Percentiles rank a stretch among this genome's conserved stretches.
Evolutionary conservation across 345 rosid genomes (phyloP).

Genomic region (Hirschfeldia incana): DNA sequence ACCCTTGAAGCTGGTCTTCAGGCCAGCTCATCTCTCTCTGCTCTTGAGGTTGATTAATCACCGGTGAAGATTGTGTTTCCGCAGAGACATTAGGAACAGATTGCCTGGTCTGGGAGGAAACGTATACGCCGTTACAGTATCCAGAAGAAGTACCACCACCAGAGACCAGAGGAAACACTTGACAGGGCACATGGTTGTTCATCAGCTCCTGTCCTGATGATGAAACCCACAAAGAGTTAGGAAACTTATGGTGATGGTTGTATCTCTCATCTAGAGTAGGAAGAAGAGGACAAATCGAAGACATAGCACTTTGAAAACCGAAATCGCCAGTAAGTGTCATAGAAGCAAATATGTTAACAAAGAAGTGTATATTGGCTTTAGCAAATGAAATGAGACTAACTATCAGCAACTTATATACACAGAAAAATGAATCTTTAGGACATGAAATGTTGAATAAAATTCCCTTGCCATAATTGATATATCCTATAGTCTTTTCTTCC

Average conservation of each 20-base stretch:
- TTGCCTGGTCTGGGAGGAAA: slow-evolving; percentile 49
- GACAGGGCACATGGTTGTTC: slow-evolving; percentile 42
- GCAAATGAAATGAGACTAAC: slow-evolving; percentile 25
- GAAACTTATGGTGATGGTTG: slow-evolving; percentile 36
- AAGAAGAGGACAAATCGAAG: slow-evolving; percentile 49
- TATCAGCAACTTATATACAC: slow-evolving; percentile 23
- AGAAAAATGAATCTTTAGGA: not conserved
- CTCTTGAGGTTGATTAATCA: slow-evolving; percentile 43
- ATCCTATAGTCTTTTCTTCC: slow-evolving; percentile 7
- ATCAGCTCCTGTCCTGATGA: slow-evolving; percentile 50
- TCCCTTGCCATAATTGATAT: slow-evolving; percentile 1
- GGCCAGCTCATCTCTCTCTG: slow-evolving; percentile 55
- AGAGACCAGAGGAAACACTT: slow-evolving; percentile 45
- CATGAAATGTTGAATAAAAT: slow-evolving; percentile 10
- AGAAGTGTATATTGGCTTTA: slow-evolving; percentile 14
- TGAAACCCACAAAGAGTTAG: slow-evolving; percentile 46
- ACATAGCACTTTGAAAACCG: slow-evolving; percentile 36
- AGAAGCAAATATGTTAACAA: slow-evolving; percentile 12
- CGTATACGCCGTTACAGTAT: slow-evolving; percentile 36
- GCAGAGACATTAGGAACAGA: slow-evolving; percentile 41
- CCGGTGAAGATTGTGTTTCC: slow-evolving; percentile 41
- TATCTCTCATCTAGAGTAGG: slow-evolving; percentile 41
- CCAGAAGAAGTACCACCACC: slow-evolving; percentile 38
- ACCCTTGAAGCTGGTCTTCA: slow-evolving; percentile 51
- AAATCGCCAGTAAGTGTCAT: slow-evolving; percentile 28